These are phyloP conservation scores for Ascochyta lentis DNA, from an alignment of 2,329 filamentous ascomycete species.

Conservation along the genomic window DNA sequence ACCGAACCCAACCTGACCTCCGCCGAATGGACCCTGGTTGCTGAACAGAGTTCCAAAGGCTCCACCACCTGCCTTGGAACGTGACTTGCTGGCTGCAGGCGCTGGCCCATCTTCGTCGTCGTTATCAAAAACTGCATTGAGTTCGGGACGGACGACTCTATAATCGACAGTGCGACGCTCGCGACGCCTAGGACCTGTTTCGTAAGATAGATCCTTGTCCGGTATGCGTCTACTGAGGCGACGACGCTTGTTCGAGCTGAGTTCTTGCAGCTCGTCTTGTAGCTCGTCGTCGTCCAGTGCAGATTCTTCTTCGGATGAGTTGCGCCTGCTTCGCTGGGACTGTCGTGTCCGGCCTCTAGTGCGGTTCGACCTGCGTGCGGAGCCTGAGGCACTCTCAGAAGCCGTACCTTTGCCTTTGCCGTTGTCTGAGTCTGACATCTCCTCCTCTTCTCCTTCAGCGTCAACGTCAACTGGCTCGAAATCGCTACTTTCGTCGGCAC, in stretches of 20 bases:
- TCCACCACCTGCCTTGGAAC: constrained; percentile 63
- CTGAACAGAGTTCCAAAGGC: constrained; percentile 81
- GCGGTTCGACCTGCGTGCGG: constrained; percentile 60
- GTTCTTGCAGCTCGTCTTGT: constrained; percentile 65
- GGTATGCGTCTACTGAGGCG: constrained; percentile 39
- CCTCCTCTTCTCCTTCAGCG: constrained; percentile 61
- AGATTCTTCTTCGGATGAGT: constrained; percentile 57
- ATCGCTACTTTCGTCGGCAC: constrained; percentile 65
- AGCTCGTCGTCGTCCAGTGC: constrained; percentile 55
- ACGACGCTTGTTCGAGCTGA: constrained; percentile 58
- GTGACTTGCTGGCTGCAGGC: constrained; percentile 72
- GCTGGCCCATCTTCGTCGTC: constrained; percentile 73
- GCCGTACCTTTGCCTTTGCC: constrained; percentile 51
- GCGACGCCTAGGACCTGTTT: constrained; percentile 65
- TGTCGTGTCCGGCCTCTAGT: constrained; percentile 55
- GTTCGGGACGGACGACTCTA: constrained; percentile 79
- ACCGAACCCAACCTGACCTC: constrained; percentile 78
- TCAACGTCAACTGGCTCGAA: constrained; percentile 67
- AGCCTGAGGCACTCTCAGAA: constrained; percentile 47
- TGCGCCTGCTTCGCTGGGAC: constrained; percentile 56
- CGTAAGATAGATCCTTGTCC: constrained; percentile 58
- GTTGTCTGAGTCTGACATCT: constrained; percentile 61
- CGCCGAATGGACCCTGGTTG: constrained; percentile 91
- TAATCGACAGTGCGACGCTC: constrained; percentile 78
- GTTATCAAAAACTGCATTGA: constrained; percentile 74